Percentiles rank a stretch among this genome's conserved stretches.
phyloP scores from a whole-genome alignment of 2,329 filamentous ascomycete species.

The Scytalidium sp. region DNA sequence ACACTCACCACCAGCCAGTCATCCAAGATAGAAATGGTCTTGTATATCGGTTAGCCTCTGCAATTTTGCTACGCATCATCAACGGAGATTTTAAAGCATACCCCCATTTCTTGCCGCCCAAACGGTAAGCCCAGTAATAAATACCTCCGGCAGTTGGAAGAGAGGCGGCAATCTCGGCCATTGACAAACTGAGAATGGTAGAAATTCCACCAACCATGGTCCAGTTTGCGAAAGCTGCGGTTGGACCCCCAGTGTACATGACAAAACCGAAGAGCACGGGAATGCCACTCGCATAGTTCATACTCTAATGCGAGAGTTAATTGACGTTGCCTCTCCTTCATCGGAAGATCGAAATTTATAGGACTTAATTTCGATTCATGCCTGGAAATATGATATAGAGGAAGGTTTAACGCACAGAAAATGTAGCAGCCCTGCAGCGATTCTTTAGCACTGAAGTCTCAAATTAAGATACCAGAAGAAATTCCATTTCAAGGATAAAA shows the following conservation, averaged over 20 bases:
- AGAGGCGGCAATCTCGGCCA: slow-evolving; percentile 35
- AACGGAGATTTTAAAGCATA: slow-evolving; percentile 8
- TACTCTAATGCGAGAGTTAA: slow-evolving; percentile 11
- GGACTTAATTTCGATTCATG: too few species aligned
- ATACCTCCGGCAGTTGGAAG: slow-evolving; percentile 36
- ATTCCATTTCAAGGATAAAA: neutral
- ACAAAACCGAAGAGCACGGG: slow-evolving; percentile 35
- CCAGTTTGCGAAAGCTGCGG: slow-evolving; percentile 36
- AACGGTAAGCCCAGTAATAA: slow-evolving; percentile 35
- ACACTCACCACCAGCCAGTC: slow-evolving; percentile 34
- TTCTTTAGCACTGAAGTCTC: neutral
- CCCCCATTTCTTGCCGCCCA: slow-evolving; percentile 34
- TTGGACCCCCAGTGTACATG: slow-evolving; percentile 36
- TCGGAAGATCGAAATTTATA: neutral
- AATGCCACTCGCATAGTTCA: slow-evolving; percentile 37
- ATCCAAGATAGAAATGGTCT: slow-evolving; percentile 35
- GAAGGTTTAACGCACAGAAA: slow-evolving; percentile 17
- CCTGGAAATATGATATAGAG: neutral
- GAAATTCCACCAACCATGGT: slow-evolving; percentile 34
- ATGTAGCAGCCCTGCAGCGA: slow-evolving; percentile 26
- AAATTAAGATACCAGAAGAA: neutral
- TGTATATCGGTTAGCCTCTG: neutral
- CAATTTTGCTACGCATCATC: slow-evolving; percentile 1
- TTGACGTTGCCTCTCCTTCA: neutral
- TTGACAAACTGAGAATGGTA: slow-evolving; percentile 31